A percentile compares a stretch with the other conserved stretches of the same genome.
phyloP scores from a whole-genome alignment of 2,329 filamentous ascomycete genomes.

The Alternaria hordeiaustralica region DNA sequence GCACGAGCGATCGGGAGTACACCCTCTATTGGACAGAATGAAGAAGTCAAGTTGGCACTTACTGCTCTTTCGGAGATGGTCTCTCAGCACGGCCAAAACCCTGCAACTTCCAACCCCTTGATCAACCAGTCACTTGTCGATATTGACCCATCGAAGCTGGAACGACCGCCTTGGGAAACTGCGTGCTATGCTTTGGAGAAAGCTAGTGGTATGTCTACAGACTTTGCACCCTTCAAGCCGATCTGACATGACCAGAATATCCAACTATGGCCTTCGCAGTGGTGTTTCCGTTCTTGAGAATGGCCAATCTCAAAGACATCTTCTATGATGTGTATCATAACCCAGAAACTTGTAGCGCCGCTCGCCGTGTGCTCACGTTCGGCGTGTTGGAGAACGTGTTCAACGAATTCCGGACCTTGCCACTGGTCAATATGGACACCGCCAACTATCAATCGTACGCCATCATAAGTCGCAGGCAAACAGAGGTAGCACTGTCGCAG shows the following conservation, averaged over 20 bases:
- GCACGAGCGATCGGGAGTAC: conserved; percentile 48
- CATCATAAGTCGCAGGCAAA: conserved; percentile 48
- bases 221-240: not conserved
- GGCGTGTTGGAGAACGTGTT: conserved; percentile 41
- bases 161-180: conserved; percentile 39
- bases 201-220: conserved; percentile 33
- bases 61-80: conserved; percentile 44
- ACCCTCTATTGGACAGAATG: conserved; percentile 43
- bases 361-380: conserved; percentile 38
- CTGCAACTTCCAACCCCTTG: conserved; percentile 21
- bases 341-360: conserved; percentile 23
- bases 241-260: conserved; percentile 24
- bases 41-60: conserved; percentile 43
- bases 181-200: conserved; percentile 35
- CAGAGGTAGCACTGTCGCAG: conserved; percentile 49
- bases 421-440: conserved; percentile 18
- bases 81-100: conserved; percentile 30
- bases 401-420: conserved; percentile 32
- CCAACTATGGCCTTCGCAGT: conserved; percentile 44
- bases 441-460: conserved; percentile 9
- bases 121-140: conserved; percentile 35
- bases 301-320: conserved; percentile 33
- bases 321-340: conserved; percentile 35
- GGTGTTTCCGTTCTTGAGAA: conserved; percentile 39
- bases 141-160: conserved; percentile 34